phyloP scores from a whole-genome alignment of 1,284 basidiomycete genomes.

The Volvariella surrecta region DNA sequence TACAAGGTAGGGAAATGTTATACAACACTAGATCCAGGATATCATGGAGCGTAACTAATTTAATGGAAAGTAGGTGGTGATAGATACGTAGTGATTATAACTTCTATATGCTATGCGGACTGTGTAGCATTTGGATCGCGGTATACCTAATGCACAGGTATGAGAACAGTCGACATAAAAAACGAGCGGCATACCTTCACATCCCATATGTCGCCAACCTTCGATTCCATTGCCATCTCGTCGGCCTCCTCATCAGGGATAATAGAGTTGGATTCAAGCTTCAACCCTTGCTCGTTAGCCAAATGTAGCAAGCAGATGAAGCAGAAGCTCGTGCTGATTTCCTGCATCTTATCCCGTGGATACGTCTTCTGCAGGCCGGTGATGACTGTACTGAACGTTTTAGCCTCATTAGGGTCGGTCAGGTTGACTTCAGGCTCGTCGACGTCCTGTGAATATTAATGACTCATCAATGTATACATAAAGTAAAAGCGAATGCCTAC shows the following conservation, averaged over 20 bases:
- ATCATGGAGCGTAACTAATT: too few relatives aligned
- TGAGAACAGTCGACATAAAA: neutral
- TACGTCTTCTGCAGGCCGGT: constrained; percentile 76
- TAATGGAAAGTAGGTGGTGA: too few relatives aligned
- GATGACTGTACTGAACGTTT: constrained; percentile 82
- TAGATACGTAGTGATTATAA: too few relatives aligned
- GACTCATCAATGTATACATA: neutral
- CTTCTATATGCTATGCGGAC: constrained; percentile 29
- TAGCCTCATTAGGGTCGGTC: constrained; percentile 58
- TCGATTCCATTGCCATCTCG: constrained; percentile 26
- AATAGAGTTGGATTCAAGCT: constrained; percentile 43
- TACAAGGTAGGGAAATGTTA: constrained; percentile 5
- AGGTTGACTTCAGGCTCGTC: constrained; percentile 31
- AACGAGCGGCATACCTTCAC: constrained; percentile 48
- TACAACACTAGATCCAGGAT: constrained; percentile 6
- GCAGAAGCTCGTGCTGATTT: constrained; percentile 99
- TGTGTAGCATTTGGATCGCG: constrained; percentile 60
- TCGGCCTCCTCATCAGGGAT: constrained; percentile 14
- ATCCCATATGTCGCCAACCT: constrained; percentile 68
- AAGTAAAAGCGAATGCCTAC: constrained; percentile 24
- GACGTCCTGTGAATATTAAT: constrained; percentile 32
- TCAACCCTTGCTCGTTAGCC: constrained; percentile 91
- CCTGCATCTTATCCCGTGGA: constrained; percentile 90
- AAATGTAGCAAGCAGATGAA: constrained; percentile 97
- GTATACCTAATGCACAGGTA: constrained; percentile 42